A percentile compares a stretch with the other conserved stretches of the same genome.
These are phyloP conservation scores for Coniochaeta prunicola DNA, from an alignment of 2,329 filamentous ascomycete genomes.

Conservation along the genomic window DNA sequence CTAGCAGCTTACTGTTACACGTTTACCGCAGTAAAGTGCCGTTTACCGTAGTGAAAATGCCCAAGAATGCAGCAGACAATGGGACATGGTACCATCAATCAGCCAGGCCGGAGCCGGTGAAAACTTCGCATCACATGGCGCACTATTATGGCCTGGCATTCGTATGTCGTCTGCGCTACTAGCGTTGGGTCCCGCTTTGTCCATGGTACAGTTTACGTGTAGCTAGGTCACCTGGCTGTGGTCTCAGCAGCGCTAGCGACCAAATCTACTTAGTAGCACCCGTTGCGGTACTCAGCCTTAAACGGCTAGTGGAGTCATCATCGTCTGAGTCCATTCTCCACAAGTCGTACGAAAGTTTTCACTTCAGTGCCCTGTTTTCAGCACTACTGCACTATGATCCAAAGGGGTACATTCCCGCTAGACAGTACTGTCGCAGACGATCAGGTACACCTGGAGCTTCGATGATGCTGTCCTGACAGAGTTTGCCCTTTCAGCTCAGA, in stretches of 20 bases:
- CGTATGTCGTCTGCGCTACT: neutral
- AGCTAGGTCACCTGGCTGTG: neutral
- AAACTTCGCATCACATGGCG: slow-evolving; percentile 1
- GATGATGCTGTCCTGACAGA: neutral
- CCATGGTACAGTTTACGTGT: neutral
- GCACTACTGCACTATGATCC: neutral
- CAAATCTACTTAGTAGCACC: neutral
- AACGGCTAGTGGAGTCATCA: neutral
- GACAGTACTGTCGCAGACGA: neutral
- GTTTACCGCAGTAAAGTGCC: too few species aligned
- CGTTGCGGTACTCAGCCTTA: neutral
- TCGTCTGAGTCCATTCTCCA: neutral
- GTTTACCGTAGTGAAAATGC: too few species aligned
- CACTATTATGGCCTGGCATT: neutral
- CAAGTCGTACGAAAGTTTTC: neutral
- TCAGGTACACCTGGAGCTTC: neutral
- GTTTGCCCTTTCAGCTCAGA: neutral
- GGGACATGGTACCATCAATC: too few species aligned
- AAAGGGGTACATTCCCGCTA: neutral
- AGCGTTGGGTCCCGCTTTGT: neutral
- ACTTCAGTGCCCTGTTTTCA: neutral
- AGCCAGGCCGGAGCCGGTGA: neutral
- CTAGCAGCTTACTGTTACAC: too few species aligned
- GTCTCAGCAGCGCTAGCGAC: neutral
- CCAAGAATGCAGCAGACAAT: too few species aligned